Percentiles rank a stretch among this genome's conserved stretches.
These are phyloP conservation scores for Fistulifera pelliculosa DNA, from an alignment of 108 stramenopile genomes.

Conservation along the genomic window DNA sequence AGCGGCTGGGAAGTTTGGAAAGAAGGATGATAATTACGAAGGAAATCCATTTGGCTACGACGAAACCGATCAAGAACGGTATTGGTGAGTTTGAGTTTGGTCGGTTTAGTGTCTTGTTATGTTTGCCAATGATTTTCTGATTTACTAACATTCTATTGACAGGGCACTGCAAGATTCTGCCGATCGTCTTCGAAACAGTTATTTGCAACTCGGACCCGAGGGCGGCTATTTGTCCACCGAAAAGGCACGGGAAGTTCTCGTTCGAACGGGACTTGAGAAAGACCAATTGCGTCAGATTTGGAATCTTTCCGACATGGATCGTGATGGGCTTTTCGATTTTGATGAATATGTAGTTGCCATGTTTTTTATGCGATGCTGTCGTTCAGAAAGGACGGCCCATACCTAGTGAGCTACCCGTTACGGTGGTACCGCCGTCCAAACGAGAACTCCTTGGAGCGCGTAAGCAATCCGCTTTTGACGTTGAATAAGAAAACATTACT, in stretches of 20 bases:
- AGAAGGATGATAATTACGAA: conserved; percentile 29
- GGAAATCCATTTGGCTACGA: conserved; percentile 74
- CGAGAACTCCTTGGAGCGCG: conserved; percentile 21
- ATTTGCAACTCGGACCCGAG: conserved; percentile 67
- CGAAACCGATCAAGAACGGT: conserved; percentile 60
- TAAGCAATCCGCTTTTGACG: conserved; percentile 5
- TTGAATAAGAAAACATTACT: too few species aligned
- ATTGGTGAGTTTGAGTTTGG: conserved; percentile 62
- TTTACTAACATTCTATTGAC: too few species aligned
- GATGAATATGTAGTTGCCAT: conserved; percentile 91
- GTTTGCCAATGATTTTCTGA: too few species aligned
- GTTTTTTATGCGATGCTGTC: conserved; percentile 85
- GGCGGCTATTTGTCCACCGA: conserved; percentile 73
- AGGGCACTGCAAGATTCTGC: conserved; percentile 83
- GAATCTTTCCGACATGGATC: conserved; percentile 87
- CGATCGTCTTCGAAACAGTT: conserved; percentile 51
- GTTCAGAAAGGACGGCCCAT: conserved; percentile 82
- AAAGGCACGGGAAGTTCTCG: conserved; percentile 76
- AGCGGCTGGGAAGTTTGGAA: conserved; percentile 55
- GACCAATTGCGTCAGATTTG: conserved; percentile 88
- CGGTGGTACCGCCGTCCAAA: conserved; percentile 75
- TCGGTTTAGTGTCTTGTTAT: too few species aligned
- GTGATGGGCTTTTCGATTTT: conserved; percentile 84
- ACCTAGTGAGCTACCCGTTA: conserved; percentile 60
- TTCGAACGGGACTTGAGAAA: conserved; percentile 76